phyloP scores from a whole-genome alignment of 129 eudicot species.

The carrot (Daucus carota) region DH1_v3.0 NC_030386.2:15908001-15908500 shows the following conservation, averaged over 20 bases:
- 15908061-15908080: background rate
- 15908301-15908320: background rate
- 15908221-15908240: background rate
- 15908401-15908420: too few relatives aligned
- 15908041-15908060: too few relatives aligned
- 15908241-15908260: conserved; percentile 3
- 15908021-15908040: too few relatives aligned
- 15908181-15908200: background rate
- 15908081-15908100: background rate
- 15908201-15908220: background rate
- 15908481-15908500: too few relatives aligned
- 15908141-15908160: background rate
- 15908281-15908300: background rate
- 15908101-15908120: background rate
- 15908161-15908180: background rate
- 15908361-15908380: too few relatives aligned
- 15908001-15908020: too few relatives aligned
- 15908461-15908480: too few relatives aligned
- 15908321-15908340: too few relatives aligned
- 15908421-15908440: too few relatives aligned
- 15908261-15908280: background rate
- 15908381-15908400: too few relatives aligned
- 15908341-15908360: too few relatives aligned
- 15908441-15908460: too few relatives aligned
- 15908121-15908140: background rate